These are phyloP conservation scores for Mycosphaerelloides madeirae DNA, from an alignment of 2,329 filamentous ascomycete species.

Conservation along the genomic window DNA sequence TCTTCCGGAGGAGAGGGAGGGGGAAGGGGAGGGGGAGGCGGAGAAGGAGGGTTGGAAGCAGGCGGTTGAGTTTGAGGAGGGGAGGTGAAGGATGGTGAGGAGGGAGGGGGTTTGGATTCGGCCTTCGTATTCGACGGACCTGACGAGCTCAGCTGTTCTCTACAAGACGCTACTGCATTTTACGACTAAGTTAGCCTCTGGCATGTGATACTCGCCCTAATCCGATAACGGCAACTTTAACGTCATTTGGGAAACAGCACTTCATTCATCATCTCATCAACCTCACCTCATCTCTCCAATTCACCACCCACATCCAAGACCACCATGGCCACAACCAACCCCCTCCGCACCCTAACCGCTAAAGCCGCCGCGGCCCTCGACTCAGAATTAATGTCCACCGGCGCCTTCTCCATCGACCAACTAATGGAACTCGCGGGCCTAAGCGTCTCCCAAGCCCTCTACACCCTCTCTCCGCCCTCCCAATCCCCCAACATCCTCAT, in stretches of 20 bases:
- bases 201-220: background rate
- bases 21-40: slow-evolving; percentile 29
- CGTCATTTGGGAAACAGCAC: slow-evolving; percentile 3
- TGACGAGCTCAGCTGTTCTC: too few relatives aligned
- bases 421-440: slow-evolving; percentile 95
- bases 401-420: slow-evolving; percentile 89
- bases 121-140: too few relatives aligned
- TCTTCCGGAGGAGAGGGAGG: slow-evolving; percentile 36
- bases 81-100: slow-evolving; percentile 7
- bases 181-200: too few relatives aligned
- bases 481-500: slow-evolving; percentile 72
- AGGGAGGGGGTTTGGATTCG: too few relatives aligned
- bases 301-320: background rate
- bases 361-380: slow-evolving; percentile 87
- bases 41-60: slow-evolving; percentile 35
- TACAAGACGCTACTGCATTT: too few relatives aligned
- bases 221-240: slow-evolving; percentile 2
- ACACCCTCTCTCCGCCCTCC: slow-evolving; percentile 70
- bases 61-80: slow-evolving; percentile 31
- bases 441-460: slow-evolving; percentile 80
- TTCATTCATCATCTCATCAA: background rate
- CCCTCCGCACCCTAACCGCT: slow-evolving; percentile 63
- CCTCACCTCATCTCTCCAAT: background rate
- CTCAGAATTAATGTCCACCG: slow-evolving; percentile 84
- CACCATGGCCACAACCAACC: slow-evolving; percentile 15